These are phyloP conservation scores for Ophiostoma tasmaniense DNA, from an alignment of 2,329 filamentous ascomycete species.

Conservation along the genomic window DNA sequence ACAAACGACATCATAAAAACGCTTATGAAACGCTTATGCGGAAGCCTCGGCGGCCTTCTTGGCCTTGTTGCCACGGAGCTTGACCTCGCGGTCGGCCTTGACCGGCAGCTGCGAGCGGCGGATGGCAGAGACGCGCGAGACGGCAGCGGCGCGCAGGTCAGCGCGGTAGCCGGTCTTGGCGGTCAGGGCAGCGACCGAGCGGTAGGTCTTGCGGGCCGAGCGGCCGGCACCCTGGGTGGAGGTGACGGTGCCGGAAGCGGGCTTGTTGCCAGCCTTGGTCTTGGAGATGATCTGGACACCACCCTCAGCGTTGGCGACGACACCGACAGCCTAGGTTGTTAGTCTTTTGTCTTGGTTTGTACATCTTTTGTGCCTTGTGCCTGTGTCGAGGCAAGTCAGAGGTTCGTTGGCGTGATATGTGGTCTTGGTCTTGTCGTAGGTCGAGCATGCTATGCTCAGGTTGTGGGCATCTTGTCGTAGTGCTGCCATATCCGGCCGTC, in stretches of 20 bases:
- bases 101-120: constrained; percentile 67
- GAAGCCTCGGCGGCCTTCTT: constrained; percentile 56
- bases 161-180: constrained; percentile 79
- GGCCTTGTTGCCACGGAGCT: constrained; percentile 73
- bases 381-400: not conserved
- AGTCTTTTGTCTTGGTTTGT: not conserved
- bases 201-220: constrained; percentile 69
- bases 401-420: not conserved
- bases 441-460: not conserved
- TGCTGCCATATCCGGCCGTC: not conserved
- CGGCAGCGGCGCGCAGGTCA: constrained; percentile 68
- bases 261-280: constrained; percentile 65
- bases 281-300: constrained; percentile 77
- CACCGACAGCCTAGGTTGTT: constrained; percentile 63
- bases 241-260: constrained; percentile 56
- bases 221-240: constrained; percentile 64
- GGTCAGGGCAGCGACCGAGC: constrained; percentile 70
- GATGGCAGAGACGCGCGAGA: constrained; percentile 81
- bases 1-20: not conserved
- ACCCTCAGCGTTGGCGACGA: constrained; percentile 67
- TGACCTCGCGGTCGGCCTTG: constrained; percentile 65
- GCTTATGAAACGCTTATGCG: constrained; percentile 5
- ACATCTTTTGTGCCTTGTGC: too few species aligned
- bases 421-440: not conserved
- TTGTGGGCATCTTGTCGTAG: not conserved